Evolutionary conservation across 768 basidiomycete species (phyloP).

Genomic region (Lactifluus volemus): DNA sequence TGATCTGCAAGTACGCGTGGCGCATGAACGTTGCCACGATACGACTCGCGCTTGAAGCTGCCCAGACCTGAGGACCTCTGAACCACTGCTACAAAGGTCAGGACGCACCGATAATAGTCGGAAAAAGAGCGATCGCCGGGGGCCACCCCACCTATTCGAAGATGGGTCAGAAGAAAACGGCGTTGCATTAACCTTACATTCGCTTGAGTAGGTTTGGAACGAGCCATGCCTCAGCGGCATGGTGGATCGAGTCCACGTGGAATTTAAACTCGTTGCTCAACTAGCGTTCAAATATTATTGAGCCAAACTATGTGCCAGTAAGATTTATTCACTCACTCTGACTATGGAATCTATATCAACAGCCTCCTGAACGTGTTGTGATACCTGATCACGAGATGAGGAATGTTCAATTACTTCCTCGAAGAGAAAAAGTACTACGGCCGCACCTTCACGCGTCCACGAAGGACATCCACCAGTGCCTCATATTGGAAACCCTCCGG

Average conservation of each 20-base stretch:
- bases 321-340: constrained; percentile 37
- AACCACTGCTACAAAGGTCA: not conserved
- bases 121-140: constrained; percentile 80
- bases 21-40: constrained; percentile 72
- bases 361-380: constrained; percentile 63
- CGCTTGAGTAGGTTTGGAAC: constrained; percentile 70
- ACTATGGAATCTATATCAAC: constrained; percentile 69
- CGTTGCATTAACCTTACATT: constrained; percentile 36
- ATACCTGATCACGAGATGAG: constrained; percentile 33
- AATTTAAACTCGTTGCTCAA: constrained; percentile 82
- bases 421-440: not conserved
- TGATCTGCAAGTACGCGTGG: constrained; percentile 62
- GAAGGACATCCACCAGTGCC: constrained; percentile 69
- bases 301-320: not conserved
- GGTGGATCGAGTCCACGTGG: constrained; percentile 67
- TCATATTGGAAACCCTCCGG: constrained; percentile 71
- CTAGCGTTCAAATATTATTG: constrained; percentile 25
- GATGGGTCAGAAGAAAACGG: not conserved
- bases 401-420: not conserved
- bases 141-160: constrained; percentile 41
- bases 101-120: constrained; percentile 32
- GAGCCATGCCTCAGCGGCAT: constrained; percentile 75
- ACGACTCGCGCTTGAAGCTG: constrained; percentile 74
- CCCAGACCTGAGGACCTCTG: not conserved
- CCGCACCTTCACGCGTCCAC: constrained; percentile 75